These are phyloP conservation scores for Syzygium oleosum DNA, from an alignment of 345 rosid genomes.

Conservation along the genomic window DNA sequence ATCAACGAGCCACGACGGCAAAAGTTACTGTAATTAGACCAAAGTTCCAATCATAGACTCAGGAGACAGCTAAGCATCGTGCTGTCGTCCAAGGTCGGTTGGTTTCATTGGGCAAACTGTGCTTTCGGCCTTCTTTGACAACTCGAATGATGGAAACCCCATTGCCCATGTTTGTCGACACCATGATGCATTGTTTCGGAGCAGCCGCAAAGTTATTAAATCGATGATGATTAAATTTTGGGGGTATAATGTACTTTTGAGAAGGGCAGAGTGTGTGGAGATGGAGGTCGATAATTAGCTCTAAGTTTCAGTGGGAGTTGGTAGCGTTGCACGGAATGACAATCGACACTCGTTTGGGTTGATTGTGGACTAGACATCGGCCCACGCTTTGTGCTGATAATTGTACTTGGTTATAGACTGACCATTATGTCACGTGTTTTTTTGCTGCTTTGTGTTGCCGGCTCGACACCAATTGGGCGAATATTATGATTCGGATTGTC, in stretches of 20 bases:
- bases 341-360: not conserved
- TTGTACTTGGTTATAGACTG: not conserved
- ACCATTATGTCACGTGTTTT: accelerated
- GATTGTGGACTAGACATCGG: not conserved
- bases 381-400: not conserved
- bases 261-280: not conserved
- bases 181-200: not conserved
- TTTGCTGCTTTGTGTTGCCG: not conserved
- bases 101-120: not conserved
- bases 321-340: not conserved
- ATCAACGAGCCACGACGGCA: not conserved
- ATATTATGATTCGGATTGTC: not conserved
- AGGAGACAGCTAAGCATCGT: not conserved
- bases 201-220: not conserved
- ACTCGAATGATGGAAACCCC: not conserved
- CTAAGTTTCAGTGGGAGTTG: not conserved
- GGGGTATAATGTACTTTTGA: not conserved
- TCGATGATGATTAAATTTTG: not conserved
- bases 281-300: not conserved
- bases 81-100: not conserved
- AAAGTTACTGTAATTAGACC: not conserved
- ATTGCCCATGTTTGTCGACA: not conserved
- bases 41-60: not conserved
- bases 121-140: not conserved
- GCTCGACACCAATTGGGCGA: not conserved